These are phyloP conservation scores for Candida ovalis DNA, from an alignment of 805 yeast genomes.

Conservation along the genomic window DNA sequence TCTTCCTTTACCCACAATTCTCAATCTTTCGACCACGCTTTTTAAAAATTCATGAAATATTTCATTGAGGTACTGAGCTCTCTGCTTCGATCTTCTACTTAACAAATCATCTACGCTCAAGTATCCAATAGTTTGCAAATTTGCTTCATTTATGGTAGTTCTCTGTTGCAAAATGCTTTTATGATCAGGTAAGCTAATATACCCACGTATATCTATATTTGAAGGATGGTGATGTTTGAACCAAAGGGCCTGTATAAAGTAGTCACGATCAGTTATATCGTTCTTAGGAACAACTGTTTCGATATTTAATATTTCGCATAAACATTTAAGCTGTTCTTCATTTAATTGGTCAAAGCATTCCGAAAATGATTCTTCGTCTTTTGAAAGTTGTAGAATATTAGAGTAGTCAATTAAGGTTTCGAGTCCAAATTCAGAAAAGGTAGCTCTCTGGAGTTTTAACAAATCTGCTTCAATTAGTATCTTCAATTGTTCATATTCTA, in stretches of 20 bases:
- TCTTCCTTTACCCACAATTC: neutral
- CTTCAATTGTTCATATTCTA: slow-evolving; percentile 14
- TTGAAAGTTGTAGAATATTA: slow-evolving; percentile 2
- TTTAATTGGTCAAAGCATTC: neutral
- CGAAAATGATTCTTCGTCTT: slow-evolving; percentile 1
- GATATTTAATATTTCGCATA: slow-evolving; percentile 4
- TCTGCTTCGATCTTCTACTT: neutral
- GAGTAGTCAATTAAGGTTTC: slow-evolving; percentile 5
- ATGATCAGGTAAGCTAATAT: neutral
- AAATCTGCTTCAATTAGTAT: neutral
- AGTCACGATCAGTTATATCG: slow-evolving; percentile 6
- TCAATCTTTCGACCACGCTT: slow-evolving; percentile 1
- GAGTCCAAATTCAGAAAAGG: slow-evolving; percentile 1
- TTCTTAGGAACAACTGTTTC: slow-evolving; percentile 2
- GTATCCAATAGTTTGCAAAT: slow-evolving; percentile 2
- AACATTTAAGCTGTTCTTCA: slow-evolving; percentile 1
- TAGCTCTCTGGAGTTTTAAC: neutral
- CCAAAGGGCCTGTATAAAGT: slow-evolving; percentile 15
- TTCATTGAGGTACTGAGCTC: neutral
- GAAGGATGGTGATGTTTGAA: slow-evolving; percentile 10
- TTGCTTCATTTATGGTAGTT: neutral
- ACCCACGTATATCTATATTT: neutral
- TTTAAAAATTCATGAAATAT: neutral
- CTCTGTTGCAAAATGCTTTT: too few species aligned
- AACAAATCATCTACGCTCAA: slow-evolving; percentile 9